Percentiles rank a stretch among this genome's conserved stretches.
Conservation (phyloP, 768 basidiomycete species). For the Suillus clintonianus region DNA sequence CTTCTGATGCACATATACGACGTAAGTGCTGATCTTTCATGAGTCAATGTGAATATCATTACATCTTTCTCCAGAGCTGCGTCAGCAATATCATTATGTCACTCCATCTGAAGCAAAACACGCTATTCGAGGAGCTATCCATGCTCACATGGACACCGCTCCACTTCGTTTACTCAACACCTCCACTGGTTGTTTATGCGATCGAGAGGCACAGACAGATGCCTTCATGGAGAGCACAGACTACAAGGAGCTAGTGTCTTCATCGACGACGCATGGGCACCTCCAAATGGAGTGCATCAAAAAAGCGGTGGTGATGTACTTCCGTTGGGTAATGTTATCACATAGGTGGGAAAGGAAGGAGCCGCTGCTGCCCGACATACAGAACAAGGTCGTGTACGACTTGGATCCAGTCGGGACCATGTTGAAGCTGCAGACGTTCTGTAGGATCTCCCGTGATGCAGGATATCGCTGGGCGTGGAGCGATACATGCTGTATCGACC, state of each 20-base stretch:
- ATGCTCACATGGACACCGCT: background rate
- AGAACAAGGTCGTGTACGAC: background rate
- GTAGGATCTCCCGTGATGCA: background rate
- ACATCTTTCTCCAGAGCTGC: background rate
- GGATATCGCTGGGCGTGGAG: background rate
- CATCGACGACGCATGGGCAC: background rate
- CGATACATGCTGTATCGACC: background rate
- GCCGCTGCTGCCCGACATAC: background rate
- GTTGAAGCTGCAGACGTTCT: background rate
- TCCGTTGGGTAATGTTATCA: background rate
- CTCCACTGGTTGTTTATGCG: background rate
- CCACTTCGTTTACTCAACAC: background rate
- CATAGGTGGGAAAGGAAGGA: background rate
- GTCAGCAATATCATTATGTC: background rate
- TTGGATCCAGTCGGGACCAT: background rate
- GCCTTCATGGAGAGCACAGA: background rate
- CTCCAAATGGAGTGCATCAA: background rate
- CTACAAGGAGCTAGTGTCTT: background rate
- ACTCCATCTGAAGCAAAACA: background rate
- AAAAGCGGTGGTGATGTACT: background rate
- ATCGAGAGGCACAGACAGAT: background rate
- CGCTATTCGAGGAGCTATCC: background rate
- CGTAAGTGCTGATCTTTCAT: background rate
- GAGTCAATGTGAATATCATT: background rate
- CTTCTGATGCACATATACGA: background rate